These are phyloP conservation scores for Verbascum thapsus DNA, from an alignment of 257 asterid genomes.

Conservation along the genomic window DNA sequence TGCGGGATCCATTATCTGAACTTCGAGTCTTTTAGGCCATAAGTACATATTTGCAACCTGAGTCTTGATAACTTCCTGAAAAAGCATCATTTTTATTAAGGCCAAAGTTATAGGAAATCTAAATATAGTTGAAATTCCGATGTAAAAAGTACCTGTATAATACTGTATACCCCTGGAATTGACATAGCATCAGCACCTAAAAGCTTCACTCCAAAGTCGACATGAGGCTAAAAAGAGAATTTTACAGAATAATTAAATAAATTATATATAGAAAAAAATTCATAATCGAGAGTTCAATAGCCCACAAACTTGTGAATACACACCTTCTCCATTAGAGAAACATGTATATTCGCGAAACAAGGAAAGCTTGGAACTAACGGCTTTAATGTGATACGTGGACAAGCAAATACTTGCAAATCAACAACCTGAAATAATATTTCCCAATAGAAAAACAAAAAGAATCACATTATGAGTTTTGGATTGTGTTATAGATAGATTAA, in stretches of 20 bases:
- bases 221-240: constrained; percentile 80
- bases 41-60: constrained; percentile 95
- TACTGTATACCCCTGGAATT: constrained; percentile 83
- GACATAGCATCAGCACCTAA: constrained; percentile 98
- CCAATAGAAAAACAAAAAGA: too few species aligned
- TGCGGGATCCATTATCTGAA: constrained; percentile 82
- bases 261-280: too few species aligned
- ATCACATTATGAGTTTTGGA: not conserved
- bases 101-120: not conserved
- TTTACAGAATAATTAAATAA: too few species aligned
- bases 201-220: constrained; percentile 92
- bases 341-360: constrained; percentile 81
- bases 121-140: too few species aligned
- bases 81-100: constrained; percentile 1
- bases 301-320: constrained; percentile 12
- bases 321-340: constrained; percentile 97
- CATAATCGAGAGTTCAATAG: too few species aligned
- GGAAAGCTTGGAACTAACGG: constrained; percentile 96
- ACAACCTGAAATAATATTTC: constrained; percentile 62
- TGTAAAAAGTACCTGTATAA: constrained; percentile 72
- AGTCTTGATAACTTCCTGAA: constrained; percentile 79
- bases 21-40: constrained; percentile 97
- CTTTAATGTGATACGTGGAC: constrained; percentile 93
- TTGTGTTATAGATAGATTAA: not conserved
- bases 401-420: constrained; percentile 95